Base-by-base conservation (phyloP, 306 rosid species). In the Lupinus albus region DNA sequence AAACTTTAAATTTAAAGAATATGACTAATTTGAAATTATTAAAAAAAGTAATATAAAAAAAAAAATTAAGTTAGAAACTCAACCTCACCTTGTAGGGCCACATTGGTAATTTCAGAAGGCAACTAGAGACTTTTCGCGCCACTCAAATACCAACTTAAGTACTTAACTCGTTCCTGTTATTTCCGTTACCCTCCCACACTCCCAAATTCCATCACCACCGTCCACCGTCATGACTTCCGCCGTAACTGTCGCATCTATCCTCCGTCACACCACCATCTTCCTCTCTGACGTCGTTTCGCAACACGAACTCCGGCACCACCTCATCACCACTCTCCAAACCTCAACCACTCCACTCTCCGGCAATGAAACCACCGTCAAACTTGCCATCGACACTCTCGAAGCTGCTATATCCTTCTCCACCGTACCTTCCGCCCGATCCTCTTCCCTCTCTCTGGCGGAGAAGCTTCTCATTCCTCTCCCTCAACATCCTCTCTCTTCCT, bases 401-500 rank as follows among this genome's bases (percentile, higher is more conserved):
- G 85, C 64, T 14, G 92, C 90, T 2, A 67, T 85, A 30, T 64
- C 86, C 42, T 32, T 84, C 46, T 41, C 46, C 5, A 9, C 46
- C 65, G 75, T 67, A 79, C 11, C 85, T 21, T n/a, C 86, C 61
- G 35, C 73, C 11, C 56, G 72, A 2, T 39, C 84, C 45, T 85
- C 92, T 18, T 91, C 88, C 5, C 84, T 89, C 68, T 68, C 73
- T 67, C 84, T 81, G 7, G 78, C 88, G 2, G 88, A 91, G 76
- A 87, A 84, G 32, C 89, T 86, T 63, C 86, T 89, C 62, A 85
- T 79, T 47, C 67, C 90, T 65, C 82, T 66, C 53, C 78, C 87
- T 0, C 45, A 36, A n/a, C 76, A 52, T 71, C 71, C 88, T 3
- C 30, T 82, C 48, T 81, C 96, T 1, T 85, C 82, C 3, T 83